Percentiles rank a stretch among this genome's conserved stretches.
Evolutionary conservation across 1,139 yeast species (phyloP).

Genomic region (Pichia kudriavzevii): DNA sequence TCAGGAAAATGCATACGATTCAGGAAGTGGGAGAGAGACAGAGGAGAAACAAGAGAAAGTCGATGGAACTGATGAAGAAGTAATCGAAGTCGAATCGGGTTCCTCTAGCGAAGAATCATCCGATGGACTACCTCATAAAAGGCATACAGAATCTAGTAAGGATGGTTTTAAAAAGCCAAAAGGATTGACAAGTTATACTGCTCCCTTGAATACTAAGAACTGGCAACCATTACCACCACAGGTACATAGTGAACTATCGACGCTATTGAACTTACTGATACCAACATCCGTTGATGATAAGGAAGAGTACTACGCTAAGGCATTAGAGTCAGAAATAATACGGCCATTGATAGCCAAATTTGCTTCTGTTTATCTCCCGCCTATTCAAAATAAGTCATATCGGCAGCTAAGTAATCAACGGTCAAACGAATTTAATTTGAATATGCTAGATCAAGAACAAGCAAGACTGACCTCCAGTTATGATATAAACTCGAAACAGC

Average conservation of each 20-base stretch:
- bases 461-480: conserved; percentile 19
- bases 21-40: not conserved
- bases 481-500: conserved; percentile 22
- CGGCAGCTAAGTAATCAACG: too few species aligned
- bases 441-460: conserved; percentile 16
- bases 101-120: not conserved
- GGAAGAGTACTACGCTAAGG: not conserved
- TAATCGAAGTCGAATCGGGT: not conserved
- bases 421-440: conserved; percentile 17
- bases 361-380: conserved; percentile 21
- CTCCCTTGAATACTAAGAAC: conserved; percentile 15
- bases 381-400: conserved; percentile 6
- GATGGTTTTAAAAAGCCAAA: not conserved
- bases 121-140: not conserved
- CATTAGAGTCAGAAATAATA: conserved; percentile 15
- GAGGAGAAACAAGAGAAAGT: not conserved
- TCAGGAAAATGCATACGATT: not conserved
- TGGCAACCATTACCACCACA: conserved; percentile 22
- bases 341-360: conserved; percentile 20
- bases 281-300: conserved; percentile 7
- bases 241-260: conserved; percentile 14
- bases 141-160: not conserved
- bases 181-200: conserved; percentile 9
- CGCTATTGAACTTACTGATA: conserved; percentile 8
- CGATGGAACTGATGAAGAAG: conserved; percentile 1